Evolutionary conservation across 2,329 filamentous ascomycete genomes (phyloP).

Genomic region (Aspergillus nomiae): DNA sequence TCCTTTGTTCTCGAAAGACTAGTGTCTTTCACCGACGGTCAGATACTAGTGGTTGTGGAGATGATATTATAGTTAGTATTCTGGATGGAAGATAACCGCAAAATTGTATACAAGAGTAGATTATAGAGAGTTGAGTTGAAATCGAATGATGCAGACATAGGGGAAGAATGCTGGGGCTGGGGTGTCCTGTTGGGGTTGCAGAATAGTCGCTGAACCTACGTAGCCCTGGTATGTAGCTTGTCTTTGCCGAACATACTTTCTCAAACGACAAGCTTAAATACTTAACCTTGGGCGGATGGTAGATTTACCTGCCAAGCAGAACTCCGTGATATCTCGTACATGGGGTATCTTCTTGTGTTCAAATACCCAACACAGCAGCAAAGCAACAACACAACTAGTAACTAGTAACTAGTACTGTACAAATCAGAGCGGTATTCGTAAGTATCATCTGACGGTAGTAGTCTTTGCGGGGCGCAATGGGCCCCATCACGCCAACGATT

Average conservation of each 20-base stretch:
- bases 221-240: no score
- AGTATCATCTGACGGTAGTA: conserved; percentile 17
- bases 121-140: background rate
- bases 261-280: background rate
- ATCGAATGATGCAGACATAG: background rate
- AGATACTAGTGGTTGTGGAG: background rate
- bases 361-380: background rate
- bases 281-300: background rate
- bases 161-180: background rate
- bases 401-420: background rate
- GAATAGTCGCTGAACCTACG: no score
- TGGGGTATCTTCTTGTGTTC: background rate
- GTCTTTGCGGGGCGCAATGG: conserved; percentile 14
- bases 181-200: no score
- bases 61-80: background rate
- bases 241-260: no score
- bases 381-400: background rate
- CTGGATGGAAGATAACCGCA: background rate
- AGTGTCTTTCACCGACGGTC: background rate
- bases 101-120: background rate
- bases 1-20: background rate
- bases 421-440: conserved; percentile 2
- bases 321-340: no score
- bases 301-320: background rate
- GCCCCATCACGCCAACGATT: background rate